Evolutionary conservation across 768 basidiomycete species (phyloP).

Genomic region (Kwoniella sp.): DNA sequence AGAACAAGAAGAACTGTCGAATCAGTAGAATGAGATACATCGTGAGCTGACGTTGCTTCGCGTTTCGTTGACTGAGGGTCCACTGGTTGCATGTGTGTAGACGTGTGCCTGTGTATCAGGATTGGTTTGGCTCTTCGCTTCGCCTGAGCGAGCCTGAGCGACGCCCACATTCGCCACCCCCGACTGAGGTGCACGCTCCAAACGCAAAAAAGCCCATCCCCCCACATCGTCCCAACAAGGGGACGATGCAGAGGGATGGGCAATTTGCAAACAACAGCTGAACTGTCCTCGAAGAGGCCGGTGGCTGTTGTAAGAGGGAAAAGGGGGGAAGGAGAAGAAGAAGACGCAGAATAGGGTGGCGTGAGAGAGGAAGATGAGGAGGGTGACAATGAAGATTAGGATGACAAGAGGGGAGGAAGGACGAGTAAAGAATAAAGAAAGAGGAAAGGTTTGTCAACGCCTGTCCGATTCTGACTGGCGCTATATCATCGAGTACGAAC

Average conservation of each 20-base stretch:
- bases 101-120: no score
- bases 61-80: no score
- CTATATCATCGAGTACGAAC: slow-evolving; percentile 14
- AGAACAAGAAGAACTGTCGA: no score
- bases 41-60: no score
- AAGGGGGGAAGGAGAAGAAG: not conserved
- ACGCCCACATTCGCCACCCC: no score
- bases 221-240: slow-evolving; percentile 6
- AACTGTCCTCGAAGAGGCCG: slow-evolving; percentile 28
- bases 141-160: no score
- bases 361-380: not conserved
- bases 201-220: slow-evolving; percentile 39
- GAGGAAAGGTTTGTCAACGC: slow-evolving; percentile 15
- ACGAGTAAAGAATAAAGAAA: not conserved
- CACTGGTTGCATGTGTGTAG: no score
- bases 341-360: not conserved
- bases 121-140: no score
- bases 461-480: slow-evolving; percentile 14
- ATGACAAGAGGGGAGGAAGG: not conserved
- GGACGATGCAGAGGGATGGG: slow-evolving; percentile 22
- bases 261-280: slow-evolving; percentile 13
- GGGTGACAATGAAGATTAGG: not conserved
- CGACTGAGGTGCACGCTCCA: no score
- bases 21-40: no score
- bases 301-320: slow-evolving; percentile 20